Evolutionary conservation across 371 early-diverging fungal species (phyloP), one percentile per base, ranked within the genome.

Genomic region (Mucor mucedo): DNA sequence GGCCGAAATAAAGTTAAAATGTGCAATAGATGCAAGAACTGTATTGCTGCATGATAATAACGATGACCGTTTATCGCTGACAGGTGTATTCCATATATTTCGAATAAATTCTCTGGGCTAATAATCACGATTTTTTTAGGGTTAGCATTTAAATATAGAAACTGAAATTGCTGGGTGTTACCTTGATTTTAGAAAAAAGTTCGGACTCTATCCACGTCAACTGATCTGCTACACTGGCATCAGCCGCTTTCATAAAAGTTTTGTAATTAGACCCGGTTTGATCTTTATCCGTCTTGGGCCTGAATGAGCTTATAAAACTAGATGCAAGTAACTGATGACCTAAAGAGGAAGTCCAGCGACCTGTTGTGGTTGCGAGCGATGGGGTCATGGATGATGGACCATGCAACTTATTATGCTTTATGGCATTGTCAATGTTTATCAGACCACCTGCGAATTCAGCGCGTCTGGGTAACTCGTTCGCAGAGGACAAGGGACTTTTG

Each of bases 191-290:
- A 16, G 55, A 55, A 58, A 70, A 70, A 32, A 90, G 38, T 38
- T 70, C 60, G 13, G 77, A 74, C 60, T 89, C 91, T 30, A 89
- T 79, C 74, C 86, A 79, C 2, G 88, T 87, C 57, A 90, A 66
- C 53, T 90, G 91, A 27, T 84, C 80, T 1, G 91, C 89, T 32
- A 90, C 67, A 8, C 71, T 78, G 45, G 61, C 62, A 21, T 81
- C 77, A 10, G 80, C 57, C 11, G 75, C 58, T 2, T 78, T 78
- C 64, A 79, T 75, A 21, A 86, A 79, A 2, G 69, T 44, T 39
- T 69, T 72, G 41, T 63, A 69, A 41, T 62, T 60, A 13, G 62
- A 47, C n/a, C 57, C 61, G 10, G 64, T 47, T 27, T 60, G 60
- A 45, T 77, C 78, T 61, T 76, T 76, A 47, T 79, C 77, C 7